These are phyloP conservation scores for Lichtheimia ornata DNA, from an alignment of 371 early-diverging fungal genomes.

Conservation along the genomic window DNA sequence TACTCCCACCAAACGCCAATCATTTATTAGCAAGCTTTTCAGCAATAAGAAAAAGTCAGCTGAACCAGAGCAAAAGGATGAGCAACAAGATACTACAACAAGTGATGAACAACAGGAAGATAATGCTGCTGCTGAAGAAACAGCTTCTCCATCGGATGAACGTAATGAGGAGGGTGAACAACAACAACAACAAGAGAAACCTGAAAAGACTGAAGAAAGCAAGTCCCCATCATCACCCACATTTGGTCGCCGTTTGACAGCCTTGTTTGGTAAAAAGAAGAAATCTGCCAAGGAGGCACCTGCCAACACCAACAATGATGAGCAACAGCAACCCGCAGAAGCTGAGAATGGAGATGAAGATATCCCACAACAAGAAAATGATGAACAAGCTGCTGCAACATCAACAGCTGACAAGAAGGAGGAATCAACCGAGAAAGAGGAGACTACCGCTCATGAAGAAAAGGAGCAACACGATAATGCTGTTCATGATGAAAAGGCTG, in stretches of 20 bases:
- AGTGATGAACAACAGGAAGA: neutral
- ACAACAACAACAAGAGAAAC: constrained; percentile 15
- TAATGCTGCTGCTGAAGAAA: neutral
- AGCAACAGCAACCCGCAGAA: neutral
- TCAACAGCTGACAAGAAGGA: neutral
- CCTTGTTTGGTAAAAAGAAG: constrained; percentile 12
- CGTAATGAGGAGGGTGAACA: constrained; percentile 13
- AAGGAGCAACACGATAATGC: constrained; percentile 1
- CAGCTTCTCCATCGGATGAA: constrained; percentile 3
- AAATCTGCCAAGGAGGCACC: constrained; percentile 10
- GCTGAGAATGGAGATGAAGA: too few relatives aligned
- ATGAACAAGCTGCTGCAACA: too few relatives aligned
- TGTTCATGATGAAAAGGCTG: constrained; percentile 8
- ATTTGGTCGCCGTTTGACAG: constrained; percentile 16
- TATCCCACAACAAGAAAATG: too few relatives aligned
- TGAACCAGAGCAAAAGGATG: neutral
- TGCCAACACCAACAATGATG: neutral
- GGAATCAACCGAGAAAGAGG: constrained; percentile 2
- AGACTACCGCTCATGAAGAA: neutral
- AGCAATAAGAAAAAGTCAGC: constrained; percentile 1
- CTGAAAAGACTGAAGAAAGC: constrained; percentile 9
- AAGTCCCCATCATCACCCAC: constrained; percentile 12
- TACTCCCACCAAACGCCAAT: constrained; percentile 11
- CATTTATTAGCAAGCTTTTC: constrained; percentile 16
- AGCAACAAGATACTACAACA: neutral